A percentile compares a stretch with the other conserved stretches of the same genome.
These are phyloP conservation scores for Paxillus ammoniavirescens DNA, from an alignment of 768 basidiomycete species.

Conservation along the genomic window DNA sequence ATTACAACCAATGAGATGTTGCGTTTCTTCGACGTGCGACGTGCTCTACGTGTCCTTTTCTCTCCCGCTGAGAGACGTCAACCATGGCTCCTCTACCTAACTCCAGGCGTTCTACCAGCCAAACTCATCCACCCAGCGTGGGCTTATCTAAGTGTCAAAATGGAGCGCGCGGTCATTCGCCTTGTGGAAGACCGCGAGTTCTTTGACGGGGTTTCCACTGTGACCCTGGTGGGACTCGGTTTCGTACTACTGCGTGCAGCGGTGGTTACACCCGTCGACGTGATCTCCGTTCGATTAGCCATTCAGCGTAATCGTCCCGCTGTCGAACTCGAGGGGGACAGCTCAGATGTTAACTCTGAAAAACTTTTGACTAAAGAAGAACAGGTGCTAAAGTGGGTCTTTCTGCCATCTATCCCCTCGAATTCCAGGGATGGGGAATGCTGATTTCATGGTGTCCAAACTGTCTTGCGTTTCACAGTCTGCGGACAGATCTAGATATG, in stretches of 20 bases:
- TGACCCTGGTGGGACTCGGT: constrained; percentile 37
- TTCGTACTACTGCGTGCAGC: constrained; percentile 23
- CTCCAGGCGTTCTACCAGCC: constrained; percentile 53
- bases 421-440: too few relatives aligned
- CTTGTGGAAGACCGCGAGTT: constrained; percentile 28
- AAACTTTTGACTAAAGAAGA: not conserved
- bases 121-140: constrained; percentile 39
- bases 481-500: not conserved
- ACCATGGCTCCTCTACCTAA: constrained; percentile 74
- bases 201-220: constrained; percentile 36
- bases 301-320: not conserved
- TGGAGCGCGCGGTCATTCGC: not conserved
- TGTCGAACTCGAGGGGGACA: constrained; percentile 65
- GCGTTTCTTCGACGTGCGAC: constrained; percentile 49
- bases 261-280: not conserved
- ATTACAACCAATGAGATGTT: constrained; percentile 73
- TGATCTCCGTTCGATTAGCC: constrained; percentile 4
- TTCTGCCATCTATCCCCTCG: too few relatives aligned
- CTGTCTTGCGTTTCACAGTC: not conserved
- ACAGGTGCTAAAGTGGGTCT: not conserved
- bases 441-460: not conserved
- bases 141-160: constrained; percentile 46
- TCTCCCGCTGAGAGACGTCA: constrained; percentile 70
- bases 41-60: constrained; percentile 59
- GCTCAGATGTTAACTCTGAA: constrained; percentile 38